A percentile compares a stretch with the other conserved stretches of the same genome.
Evolutionary conservation across 768 basidiomycete species (phyloP).

Genomic region (Tubosaeta brunneosetosa): DNA sequence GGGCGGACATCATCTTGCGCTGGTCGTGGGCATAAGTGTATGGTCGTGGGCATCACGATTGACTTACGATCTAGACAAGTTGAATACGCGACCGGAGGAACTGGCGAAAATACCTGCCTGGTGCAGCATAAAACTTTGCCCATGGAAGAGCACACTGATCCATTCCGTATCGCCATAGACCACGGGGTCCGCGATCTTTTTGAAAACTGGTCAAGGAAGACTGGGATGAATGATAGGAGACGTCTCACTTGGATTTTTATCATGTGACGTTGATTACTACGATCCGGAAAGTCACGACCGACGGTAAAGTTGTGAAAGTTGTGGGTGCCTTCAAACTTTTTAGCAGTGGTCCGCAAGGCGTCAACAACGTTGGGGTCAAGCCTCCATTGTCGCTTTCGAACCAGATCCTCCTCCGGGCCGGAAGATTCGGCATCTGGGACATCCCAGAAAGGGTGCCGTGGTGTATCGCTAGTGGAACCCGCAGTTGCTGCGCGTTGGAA

Average conservation of each 20-base stretch:
- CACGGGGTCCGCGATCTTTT: conserved; percentile 75
- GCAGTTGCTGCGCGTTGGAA: conserved; percentile 40
- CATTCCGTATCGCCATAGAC: conserved; percentile 92
- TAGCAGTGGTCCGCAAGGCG: conserved; percentile 50
- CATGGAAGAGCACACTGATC: conserved; percentile 90
- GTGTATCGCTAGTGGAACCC: conserved; percentile 12
- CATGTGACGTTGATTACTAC: conserved; percentile 83
- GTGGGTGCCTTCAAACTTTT: conserved; percentile 80
- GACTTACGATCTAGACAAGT: conserved; percentile 29
- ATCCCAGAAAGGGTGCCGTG: conserved; percentile 62
- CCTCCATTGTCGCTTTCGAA: conserved; percentile 71
- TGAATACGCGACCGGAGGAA: conserved; percentile 20
- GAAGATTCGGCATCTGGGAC: conserved; percentile 32
- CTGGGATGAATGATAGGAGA: background rate
- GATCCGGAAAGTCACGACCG: conserved; percentile 77
- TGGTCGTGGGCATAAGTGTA: conserved; percentile 30
- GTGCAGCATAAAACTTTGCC: conserved; percentile 98
- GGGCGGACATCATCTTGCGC: conserved; percentile 95
- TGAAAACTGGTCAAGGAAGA: background rate
- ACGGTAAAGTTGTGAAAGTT: conserved; percentile 99
- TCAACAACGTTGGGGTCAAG: conserved; percentile 49
- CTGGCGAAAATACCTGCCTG: conserved; percentile 56
- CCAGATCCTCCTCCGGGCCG: conserved; percentile 53
- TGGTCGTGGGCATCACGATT: background rate
- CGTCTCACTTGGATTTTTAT: conserved; percentile 69